These are phyloP conservation scores for Plasmodium berghei DNA, from an alignment of 169 alveolate species.

Conservation along the genomic window DNA sequence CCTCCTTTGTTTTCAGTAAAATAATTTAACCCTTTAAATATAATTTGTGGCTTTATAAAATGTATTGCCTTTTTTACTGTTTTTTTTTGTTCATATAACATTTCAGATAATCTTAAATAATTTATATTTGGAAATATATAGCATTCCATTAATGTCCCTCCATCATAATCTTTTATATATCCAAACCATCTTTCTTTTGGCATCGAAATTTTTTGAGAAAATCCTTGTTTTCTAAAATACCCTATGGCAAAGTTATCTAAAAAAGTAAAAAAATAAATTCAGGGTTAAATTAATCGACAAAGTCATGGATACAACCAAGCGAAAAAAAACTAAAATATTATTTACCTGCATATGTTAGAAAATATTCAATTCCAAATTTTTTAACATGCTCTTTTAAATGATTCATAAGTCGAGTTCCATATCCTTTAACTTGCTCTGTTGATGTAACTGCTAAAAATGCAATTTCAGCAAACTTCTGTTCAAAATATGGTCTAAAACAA, in stretches of 20 bases:
- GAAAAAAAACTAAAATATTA: not conserved
- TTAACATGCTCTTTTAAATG: slow-evolving; percentile 96
- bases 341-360: slow-evolving; percentile 94
- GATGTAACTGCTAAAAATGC: slow-evolving; percentile 99
- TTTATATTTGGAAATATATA: slow-evolving; percentile 94
- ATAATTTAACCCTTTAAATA: slow-evolving; percentile 89
- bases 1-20: slow-evolving; percentile 79
- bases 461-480: slow-evolving; percentile 96
- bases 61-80: slow-evolving; percentile 89
- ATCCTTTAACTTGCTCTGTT: slow-evolving; percentile 97
- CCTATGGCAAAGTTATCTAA: slow-evolving; percentile 98
- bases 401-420: slow-evolving; percentile 98
- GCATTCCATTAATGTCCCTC: slow-evolving; percentile 99
- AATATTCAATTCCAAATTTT: slow-evolving; percentile 93
- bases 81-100: slow-evolving; percentile 93
- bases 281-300: not conserved
- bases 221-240: slow-evolving; percentile 97
- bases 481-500: slow-evolving; percentile 93
- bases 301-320: no score
- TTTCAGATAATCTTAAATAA: slow-evolving; percentile 92
- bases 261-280: not conserved
- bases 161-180: slow-evolving; percentile 98
- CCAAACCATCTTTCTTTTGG: slow-evolving; percentile 97
- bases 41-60: slow-evolving; percentile 85
- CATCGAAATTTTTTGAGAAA: slow-evolving; percentile 95